Conservation (phyloP, 2,329 filamentous ascomycete species). For the Paradendryphiella salina region DNA sequence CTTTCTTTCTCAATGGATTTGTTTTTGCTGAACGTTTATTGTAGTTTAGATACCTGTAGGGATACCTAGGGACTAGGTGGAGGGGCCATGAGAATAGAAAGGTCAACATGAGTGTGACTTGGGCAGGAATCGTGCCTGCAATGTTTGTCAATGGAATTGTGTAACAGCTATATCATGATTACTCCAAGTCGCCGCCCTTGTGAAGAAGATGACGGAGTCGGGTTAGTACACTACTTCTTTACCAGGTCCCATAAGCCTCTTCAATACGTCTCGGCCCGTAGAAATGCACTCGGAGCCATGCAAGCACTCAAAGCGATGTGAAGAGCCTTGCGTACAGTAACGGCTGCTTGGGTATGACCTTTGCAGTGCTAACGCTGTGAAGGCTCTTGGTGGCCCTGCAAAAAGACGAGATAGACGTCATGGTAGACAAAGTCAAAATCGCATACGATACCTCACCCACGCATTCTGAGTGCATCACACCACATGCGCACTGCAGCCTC, state of each 20-base stretch:
- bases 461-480: slow-evolving; percentile 38
- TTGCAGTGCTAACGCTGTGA: not conserved
- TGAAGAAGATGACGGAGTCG: not conserved
- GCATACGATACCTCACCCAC: slow-evolving; percentile 21
- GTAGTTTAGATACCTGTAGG: slow-evolving; percentile 34
- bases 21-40: slow-evolving; percentile 12
- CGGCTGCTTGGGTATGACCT: too few relatives aligned
- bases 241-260: too few relatives aligned
- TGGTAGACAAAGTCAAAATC: not conserved
- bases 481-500: slow-evolving; percentile 39
- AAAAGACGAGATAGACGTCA: too few relatives aligned
- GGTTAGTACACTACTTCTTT: too few relatives aligned
- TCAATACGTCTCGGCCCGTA: too few relatives aligned
- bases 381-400: not conserved
- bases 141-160: slow-evolving; percentile 6
- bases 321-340: not conserved
- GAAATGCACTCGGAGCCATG: too few relatives aligned
- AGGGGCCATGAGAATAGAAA: slow-evolving; percentile 10
- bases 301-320: not conserved
- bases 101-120: slow-evolving; percentile 7
- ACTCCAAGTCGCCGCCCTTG: not conserved
- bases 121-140: slow-evolving; percentile 4
- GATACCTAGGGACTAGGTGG: slow-evolving; percentile 16
- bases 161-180: not conserved
- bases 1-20: slow-evolving; percentile 8